Base-by-base conservation (phyloP, 1,284 basidiomycete genomes). In the Apiotrichum veenhuisii region DNA sequence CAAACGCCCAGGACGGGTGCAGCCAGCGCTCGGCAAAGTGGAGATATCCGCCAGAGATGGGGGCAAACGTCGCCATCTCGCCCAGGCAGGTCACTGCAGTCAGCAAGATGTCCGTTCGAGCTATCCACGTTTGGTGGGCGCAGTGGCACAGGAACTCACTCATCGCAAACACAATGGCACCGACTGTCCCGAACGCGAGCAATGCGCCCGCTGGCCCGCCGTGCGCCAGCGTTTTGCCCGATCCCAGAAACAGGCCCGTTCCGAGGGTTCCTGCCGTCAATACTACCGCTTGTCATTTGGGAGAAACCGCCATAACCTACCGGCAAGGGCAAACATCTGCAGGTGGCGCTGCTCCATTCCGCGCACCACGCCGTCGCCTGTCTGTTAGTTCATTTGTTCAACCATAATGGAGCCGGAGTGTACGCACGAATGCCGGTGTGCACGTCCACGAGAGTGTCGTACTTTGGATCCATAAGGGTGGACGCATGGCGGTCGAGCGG, bases 181-280 rank as follows among this genome's bases (percentile, higher is more conserved):
- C 65, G 14, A 47, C 54, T 23, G 57, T 18, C 8, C 58, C 25
- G 40, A 56, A 68, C 2, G 61, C 61, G 18, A 68, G 52, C 20
- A 68, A 43, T 2, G 78, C 70, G 47, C 77, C 77, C 20, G 74
- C 65, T 8, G 80, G 80, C 15, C 80, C 80, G 47, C 76, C 79
- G 27, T 68, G 66, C 11, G 71, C 64, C 12, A 82, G 67, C 8
- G 78, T 76, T 52, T 80, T 77, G 22, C 89, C 90, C 15, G 87
- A 86, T 59, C 88, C 88, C 41, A 91, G 80, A 79, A 92, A 92
- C 22, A 90, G 80, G 70, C 88, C 88, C 1, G 87, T 89, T 36
- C 68, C 70, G 48, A 73, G 63, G 1, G 69, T 68, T 15, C 37
- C 37, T 38, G 37, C 37, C 8, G 37, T 38, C 8, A n/a, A 17